A percentile compares a stretch with the other conserved stretches of the same genome.
Evolutionary conservation across 2,329 filamentous ascomycete species (phyloP).

Genomic region (Ophiobolus disseminans): DNA sequence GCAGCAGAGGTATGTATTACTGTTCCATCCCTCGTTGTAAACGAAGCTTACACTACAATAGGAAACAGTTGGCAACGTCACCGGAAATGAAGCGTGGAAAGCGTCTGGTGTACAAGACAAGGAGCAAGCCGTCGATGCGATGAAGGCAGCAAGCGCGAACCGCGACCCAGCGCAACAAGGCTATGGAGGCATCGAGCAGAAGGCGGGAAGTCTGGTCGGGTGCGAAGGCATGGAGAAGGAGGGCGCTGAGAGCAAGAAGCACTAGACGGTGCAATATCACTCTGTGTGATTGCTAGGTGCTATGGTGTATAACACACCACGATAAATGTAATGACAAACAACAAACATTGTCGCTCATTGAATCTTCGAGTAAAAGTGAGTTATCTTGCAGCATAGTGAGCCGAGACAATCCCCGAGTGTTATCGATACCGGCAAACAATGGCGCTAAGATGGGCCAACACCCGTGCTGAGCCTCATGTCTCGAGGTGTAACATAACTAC

Average conservation of each 20-base stretch:
- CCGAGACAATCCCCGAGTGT: background rate
- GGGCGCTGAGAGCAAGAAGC: slow-evolving; percentile 39
- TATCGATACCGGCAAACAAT: background rate
- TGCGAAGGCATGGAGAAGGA: slow-evolving; percentile 72
- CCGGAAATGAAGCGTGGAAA: slow-evolving; percentile 69
- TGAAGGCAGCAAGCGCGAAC: slow-evolving; percentile 67
- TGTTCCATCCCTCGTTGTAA: background rate
- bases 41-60: slow-evolving; percentile 35
- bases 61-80: slow-evolving; percentile 67
- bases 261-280: no score
- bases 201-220: slow-evolving; percentile 68
- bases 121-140: slow-evolving; percentile 64
- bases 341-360: no score
- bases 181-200: slow-evolving; percentile 69
- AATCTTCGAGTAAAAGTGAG: no score
- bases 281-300: no score
- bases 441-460: background rate
- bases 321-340: no score
- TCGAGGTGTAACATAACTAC: no score
- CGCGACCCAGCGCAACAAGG: slow-evolving; percentile 63
- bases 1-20: slow-evolving; percentile 63
- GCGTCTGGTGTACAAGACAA: slow-evolving; percentile 70
- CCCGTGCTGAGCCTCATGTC: no score
- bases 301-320: no score
- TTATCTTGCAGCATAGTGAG: background rate